These are phyloP conservation scores for Cadophora sp. DNA, from an alignment of 2,329 filamentous ascomycete genomes.

Conservation along the genomic window DNA sequence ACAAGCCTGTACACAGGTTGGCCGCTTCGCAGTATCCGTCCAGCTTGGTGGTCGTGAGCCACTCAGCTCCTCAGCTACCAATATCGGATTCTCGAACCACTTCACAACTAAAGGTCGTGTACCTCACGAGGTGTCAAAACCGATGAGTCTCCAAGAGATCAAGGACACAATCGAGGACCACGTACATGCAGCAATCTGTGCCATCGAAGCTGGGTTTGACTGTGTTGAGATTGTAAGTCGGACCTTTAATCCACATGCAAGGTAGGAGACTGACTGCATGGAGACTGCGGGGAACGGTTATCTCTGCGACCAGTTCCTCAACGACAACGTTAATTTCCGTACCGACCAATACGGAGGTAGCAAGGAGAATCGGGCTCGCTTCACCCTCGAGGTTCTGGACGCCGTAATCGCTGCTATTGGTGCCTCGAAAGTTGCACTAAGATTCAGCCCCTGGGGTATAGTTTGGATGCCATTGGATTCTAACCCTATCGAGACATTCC, in stretches of 20 bases:
- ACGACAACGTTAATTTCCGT: conserved; percentile 54
- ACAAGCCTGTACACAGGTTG: conserved; percentile 29
- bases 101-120: conserved; percentile 24
- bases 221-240: conserved; percentile 37
- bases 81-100: conserved; percentile 14
- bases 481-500: conserved; percentile 27
- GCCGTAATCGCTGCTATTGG: conserved; percentile 57
- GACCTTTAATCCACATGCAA: too few relatives aligned
- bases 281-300: conserved; percentile 52
- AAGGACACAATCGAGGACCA: conserved; percentile 37
- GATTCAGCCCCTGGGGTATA: conserved; percentile 58
- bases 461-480: conserved; percentile 27
- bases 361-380: conserved; percentile 45
- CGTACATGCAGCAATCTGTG: conserved; percentile 38
- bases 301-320: conserved; percentile 60
- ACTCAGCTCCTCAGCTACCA: conserved; percentile 44
- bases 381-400: conserved; percentile 55
- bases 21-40: conserved; percentile 36
- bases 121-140: conserved; percentile 25
- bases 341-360: conserved; percentile 49
- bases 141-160: conserved; percentile 40
- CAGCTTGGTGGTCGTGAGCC: conserved; percentile 35
- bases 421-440: conserved; percentile 57
- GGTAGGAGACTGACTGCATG: neutral
- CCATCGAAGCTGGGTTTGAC: conserved; percentile 39